phyloP scores from a whole-genome alignment of 202 grass and related monocot genomes.

The Thinopyrum obtusiflorum region DNA sequence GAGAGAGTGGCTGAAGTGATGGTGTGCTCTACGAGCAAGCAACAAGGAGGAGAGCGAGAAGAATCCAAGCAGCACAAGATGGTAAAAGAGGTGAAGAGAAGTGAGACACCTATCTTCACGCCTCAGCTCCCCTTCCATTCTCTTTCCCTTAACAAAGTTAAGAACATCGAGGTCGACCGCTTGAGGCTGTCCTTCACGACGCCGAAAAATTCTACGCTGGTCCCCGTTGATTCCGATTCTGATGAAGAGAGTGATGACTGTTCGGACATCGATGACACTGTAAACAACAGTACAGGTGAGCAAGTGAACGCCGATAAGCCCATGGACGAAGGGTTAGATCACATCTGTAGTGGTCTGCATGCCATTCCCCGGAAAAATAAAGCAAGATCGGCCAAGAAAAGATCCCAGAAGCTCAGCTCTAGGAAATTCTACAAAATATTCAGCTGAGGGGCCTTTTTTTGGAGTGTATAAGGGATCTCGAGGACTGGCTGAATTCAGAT shows the following conservation, averaged over 20 bases:
- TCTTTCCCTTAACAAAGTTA: slow-evolving; percentile 1
- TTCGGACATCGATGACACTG: not conserved
- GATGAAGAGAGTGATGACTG: not conserved
- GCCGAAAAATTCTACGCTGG: not conserved
- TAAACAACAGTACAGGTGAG: not conserved
- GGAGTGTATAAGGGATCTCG: not conserved
- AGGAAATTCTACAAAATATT: not conserved
- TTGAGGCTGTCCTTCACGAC: not conserved
- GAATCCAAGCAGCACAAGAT: not conserved
- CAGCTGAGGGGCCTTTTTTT: not conserved
- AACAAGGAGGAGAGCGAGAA: not conserved
- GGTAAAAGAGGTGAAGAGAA: not conserved
- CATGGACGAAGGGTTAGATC: not conserved
- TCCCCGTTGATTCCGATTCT: not conserved
- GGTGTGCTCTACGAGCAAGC: not conserved
- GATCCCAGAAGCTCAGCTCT: not conserved
- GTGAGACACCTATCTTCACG: not conserved
- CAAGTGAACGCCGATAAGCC: not conserved
- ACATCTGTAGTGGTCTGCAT: not conserved
- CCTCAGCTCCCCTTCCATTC: not conserved
- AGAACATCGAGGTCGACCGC: slow-evolving; percentile 9
- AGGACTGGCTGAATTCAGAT: not conserved
- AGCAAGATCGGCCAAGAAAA: not conserved
- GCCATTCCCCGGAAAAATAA: not conserved
- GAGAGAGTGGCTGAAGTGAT: not conserved